phyloP scores from a whole-genome alignment of 805 yeast species.

The Metschnikowia proteae region DNA sequence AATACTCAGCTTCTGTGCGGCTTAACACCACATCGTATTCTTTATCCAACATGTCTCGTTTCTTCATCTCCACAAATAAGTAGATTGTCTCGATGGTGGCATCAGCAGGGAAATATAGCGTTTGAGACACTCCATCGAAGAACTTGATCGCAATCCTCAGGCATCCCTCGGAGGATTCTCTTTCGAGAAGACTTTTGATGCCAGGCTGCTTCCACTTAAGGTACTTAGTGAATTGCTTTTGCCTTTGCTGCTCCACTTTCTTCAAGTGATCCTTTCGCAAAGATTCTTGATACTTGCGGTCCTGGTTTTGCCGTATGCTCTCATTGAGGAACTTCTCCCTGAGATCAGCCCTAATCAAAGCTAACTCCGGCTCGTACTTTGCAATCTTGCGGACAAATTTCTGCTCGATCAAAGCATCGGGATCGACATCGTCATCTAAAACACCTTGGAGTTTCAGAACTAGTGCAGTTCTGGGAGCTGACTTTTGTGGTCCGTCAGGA shows the following conservation, averaged over 20 bases:
- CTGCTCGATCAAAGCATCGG: conserved; percentile 28
- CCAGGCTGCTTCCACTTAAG: conserved; percentile 27
- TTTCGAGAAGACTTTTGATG: conserved; percentile 23
- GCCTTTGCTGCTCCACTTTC: conserved; percentile 26
- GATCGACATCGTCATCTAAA: conserved; percentile 38
- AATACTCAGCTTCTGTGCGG: conserved; percentile 23
- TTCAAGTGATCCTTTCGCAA: conserved; percentile 62
- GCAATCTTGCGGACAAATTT: conserved; percentile 46
- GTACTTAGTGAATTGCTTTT: conserved; percentile 36
- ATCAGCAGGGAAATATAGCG: conserved; percentile 30
- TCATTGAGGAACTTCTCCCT: conserved; percentile 57
- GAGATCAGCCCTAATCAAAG: conserved; percentile 58
- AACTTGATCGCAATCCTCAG: conserved; percentile 72
- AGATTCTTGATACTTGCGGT: conserved; percentile 69
- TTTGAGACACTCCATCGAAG: conserved; percentile 56
- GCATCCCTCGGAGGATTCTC: conserved; percentile 15
- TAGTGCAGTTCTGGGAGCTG: conserved; percentile 56
- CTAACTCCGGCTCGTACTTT: conserved; percentile 59
- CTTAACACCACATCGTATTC: conserved; percentile 18
- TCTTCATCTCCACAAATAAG: conserved; percentile 31
- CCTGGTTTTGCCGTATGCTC: conserved; percentile 65
- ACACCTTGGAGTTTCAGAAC: conserved; percentile 65
- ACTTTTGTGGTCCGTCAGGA: conserved; percentile 50
- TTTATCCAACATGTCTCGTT: conserved; percentile 38
- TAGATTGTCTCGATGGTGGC: conserved; percentile 30